Base-by-base conservation (phyloP, 495 filamentous ascomycete species). In the Collariella sp. region DNA sequence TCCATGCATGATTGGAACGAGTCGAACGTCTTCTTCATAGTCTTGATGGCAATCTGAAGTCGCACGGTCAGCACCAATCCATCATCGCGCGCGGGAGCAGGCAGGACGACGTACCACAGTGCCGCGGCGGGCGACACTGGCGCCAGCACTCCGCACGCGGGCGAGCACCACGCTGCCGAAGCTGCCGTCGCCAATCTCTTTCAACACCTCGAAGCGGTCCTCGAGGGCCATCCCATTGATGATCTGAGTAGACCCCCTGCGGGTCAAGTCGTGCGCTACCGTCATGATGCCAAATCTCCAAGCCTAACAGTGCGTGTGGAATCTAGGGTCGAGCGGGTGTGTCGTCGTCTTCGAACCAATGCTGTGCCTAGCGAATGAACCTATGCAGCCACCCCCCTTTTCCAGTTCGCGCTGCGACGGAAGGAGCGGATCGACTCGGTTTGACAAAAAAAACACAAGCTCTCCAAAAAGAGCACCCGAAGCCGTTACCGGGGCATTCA, bases 21-120 rank as follows among this genome's bases (percentile, higher is more conserved):
- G 35, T 97, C 91, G 60, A 97, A 99, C 0, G 87, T 89, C 79
- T 99, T 99, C 79, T 99, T 99, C 94, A 99, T 97, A 16, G 93
- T 96, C 76, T 99, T 99, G 67, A 99, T 96, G 2, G 93, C 93
- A 61, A 98, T 89, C 93, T 98, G 52, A 11, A 35, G 23, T 46
- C 2, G 16, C 13, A 47, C 12, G 31, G 55, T 66, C 43, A 62
- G 57, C 18, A 24, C 6, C 11, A 31, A n/a, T 38, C 16, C n/a
- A 1, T 16, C 16, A 26, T 23, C 2, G 24, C 23, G 4, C n/a
- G n/a, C 26, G 9, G 26, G 9, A 31, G 26, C 26, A 23, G 7
- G n/a, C 29, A 20, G 10, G 13, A 34, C 16, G 51, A 77, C 84
- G 70, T 83, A 99, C 93, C 76, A 97, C 78, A 31, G 90, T 96